phyloP scores from a whole-genome alignment of 2,329 filamentous ascomycete genomes.

The Daldinia sp. region DNA sequence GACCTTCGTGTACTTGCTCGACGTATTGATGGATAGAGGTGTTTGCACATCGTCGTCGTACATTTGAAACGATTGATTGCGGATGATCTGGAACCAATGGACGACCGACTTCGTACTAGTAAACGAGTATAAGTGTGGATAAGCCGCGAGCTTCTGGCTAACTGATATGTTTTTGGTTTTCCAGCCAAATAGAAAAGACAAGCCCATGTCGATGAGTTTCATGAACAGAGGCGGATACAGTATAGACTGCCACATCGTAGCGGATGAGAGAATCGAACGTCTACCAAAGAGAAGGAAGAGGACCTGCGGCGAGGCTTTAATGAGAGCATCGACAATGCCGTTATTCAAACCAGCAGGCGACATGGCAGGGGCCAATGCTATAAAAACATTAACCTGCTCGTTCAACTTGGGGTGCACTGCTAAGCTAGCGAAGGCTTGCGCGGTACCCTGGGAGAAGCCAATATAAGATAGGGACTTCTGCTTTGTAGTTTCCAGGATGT shows the following conservation, averaged over 20 bases:
- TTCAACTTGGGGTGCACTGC: slow-evolving; percentile 94
- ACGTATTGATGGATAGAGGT: slow-evolving; percentile 76
- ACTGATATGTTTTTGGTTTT: slow-evolving; percentile 83
- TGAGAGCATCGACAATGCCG: slow-evolving; percentile 89
- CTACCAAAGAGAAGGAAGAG: slow-evolving; percentile 93
- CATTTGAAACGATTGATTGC: slow-evolving; percentile 97
- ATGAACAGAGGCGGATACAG: slow-evolving; percentile 95
- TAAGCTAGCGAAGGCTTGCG: slow-evolving; percentile 93
- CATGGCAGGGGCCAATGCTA: slow-evolving; percentile 96
- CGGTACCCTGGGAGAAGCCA: slow-evolving; percentile 96
- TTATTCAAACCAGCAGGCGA: slow-evolving; percentile 91
- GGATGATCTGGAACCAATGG: slow-evolving; percentile 99
- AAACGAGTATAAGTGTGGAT: slow-evolving; percentile 95
- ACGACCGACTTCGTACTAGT: slow-evolving; percentile 97
- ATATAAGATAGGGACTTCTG: slow-evolving; percentile 92
- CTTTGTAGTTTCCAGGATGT: slow-evolving; percentile 85
- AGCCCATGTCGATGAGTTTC: slow-evolving; percentile 83
- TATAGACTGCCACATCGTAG: slow-evolving; percentile 97
- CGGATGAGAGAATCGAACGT: slow-evolving; percentile 88
- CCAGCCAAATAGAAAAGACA: slow-evolving; percentile 92
- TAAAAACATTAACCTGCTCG: slow-evolving; percentile 93
- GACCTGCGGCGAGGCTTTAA: slow-evolving; percentile 93
- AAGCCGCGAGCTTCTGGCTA: slow-evolving; percentile 93
- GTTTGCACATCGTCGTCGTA: slow-evolving; percentile 94
- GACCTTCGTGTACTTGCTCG: slow-evolving; percentile 92